Base-by-base conservation (phyloP, 345 rosid species). In the Isatis tinctoria region DNA sequence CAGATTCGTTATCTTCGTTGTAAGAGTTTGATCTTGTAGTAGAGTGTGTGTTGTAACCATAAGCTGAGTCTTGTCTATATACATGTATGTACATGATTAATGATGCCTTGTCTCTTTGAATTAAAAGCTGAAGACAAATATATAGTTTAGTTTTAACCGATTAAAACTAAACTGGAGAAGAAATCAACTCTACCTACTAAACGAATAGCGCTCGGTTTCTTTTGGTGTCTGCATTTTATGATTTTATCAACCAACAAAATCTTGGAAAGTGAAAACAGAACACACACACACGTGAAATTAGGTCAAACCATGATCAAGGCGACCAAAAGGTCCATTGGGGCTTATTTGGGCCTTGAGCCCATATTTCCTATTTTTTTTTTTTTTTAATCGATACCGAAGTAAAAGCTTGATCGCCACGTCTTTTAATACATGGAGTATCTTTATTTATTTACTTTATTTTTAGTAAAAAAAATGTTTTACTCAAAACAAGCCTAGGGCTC, bases 391-490 rank as follows among this genome's bases (percentile, higher is more conserved):
- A 8, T 13, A 62, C 44, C 62, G 44, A 45, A 73, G 14, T 65
- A 54, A 65, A 74, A 65, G 66, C 73, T 74, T 67, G 45, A 51
- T 28, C 18, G 54, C 73, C 78, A 74, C 78, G 78, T 67, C 60
- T 66, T 51, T 18, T 13, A 14, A 4, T 0, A 5, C 20, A 27
- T 39, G 2, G 4, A 60, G 32, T 67, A 67, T 28, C 36, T 68
- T 54, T 12, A 3, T 65, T 35, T 24, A 24, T 10, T 57, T 24
- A 24, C 7, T 57, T 74, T 47, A 24, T 30, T 20, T 8, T 51
- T 40, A 27, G n/a, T n/a, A n/a, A n/a, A n/a, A n/a, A n/a, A n/a
- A n/a, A n/a, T n/a, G n/a, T 59, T 37, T 49, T 27, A 26, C 3
- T 40, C 49, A 35, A 49, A 54, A 5, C 36, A 27, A 39, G 60